Base-by-base conservation (phyloP, 106 monocot genomes). In the Dendrobium chrysotoxum region DNA sequence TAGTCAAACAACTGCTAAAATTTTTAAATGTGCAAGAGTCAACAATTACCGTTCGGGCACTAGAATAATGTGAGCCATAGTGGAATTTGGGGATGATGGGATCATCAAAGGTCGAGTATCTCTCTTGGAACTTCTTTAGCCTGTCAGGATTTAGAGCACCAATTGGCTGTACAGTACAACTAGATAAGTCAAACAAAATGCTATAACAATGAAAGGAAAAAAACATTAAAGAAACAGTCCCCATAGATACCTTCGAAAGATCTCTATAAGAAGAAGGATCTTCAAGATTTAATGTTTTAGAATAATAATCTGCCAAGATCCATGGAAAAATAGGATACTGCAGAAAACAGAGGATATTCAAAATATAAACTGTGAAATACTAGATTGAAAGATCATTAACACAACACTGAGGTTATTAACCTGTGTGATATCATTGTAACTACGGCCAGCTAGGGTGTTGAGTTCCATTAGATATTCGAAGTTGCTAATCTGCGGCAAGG, bases 321-420 rank as follows among this genome's bases (percentile, higher is more conserved):
- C 99, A 99, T 76, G 99, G 99, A 46, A 99, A 99, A 88, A 99
- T 92, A 84, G 99, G 99, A 90, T 99, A 99, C 99, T 99, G 88
- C 84, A 89, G 81, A 72, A 28, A 50, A 18, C 64, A 68, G 15
- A 79, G 82, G 46, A 73, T 11, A 67, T 45, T 73, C 35, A 40
- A 13, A 38, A 73, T 4, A 65, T 57, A 20, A 65, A 40, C 40
- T 8, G 61, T n/a, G 8, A 61, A 70, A 70, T 3, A 70, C 70
- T 13, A 13, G 71, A 71, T n/a, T 42, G 10, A 42, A 74, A 74
- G 16, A 21, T 30, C 40, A n/a, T 38, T 28, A 67, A 67, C 47
- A 7, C 10, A 40, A 42, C 20, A 20, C 44, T 70, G 25, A 77
- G 40, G 13, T 70, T 17, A 80, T 39, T 26, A 20, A 99, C 99